Evolutionary conservation across 192 early-diverging fungal species (phyloP), one percentile per base, ranked within the genome.

Genomic region (Umbelopsis vinacea): DNA sequence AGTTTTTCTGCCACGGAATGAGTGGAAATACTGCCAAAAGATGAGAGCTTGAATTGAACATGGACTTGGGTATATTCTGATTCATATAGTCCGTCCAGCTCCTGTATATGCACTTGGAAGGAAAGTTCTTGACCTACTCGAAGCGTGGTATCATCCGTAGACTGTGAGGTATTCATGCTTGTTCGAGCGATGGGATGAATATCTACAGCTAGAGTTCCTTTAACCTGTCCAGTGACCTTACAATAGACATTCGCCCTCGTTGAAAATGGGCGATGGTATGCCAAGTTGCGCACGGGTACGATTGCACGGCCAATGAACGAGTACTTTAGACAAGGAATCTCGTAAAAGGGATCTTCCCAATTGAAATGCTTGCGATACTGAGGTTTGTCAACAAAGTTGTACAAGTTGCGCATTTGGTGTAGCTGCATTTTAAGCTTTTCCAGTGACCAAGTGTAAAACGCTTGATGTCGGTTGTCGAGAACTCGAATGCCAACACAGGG

Each of bases 51-150:
- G 78, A 92, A 93, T 68, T 93, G 92, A 26, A 85, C 82, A 70
- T 93, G 92, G 29, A 93, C 84, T 60, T 93, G 86, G 17, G 84
- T 86, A 74, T 78, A 92, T 71, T 87, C 80, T 21, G 78, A 66
- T 72, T 91, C 90, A 26, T 72, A 79, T 23, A 93, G 69, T 1
- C 90, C 90, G 9, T 75, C 82, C 5, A 92, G 63, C 23, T 89
- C 83, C 0, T 89, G 40, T 2, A 93, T 69, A 4, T 81, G 84
- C 9, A 93, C 74, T 75, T 92, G 90, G 72, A 92, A 92, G 17
- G 91, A 48, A 1, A 91, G 52, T 12, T 80, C 72, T 33, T 84
- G 75, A 15, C 87, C 89, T 23, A 83, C 75, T 26, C 73, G 70
- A 11, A 92, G 74, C 8, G 63, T 50, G 33, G 24, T 74, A 7